Base-by-base conservation (phyloP, 129 eudicot species). In the Chrysanthemum lavandulifolium region DNA sequence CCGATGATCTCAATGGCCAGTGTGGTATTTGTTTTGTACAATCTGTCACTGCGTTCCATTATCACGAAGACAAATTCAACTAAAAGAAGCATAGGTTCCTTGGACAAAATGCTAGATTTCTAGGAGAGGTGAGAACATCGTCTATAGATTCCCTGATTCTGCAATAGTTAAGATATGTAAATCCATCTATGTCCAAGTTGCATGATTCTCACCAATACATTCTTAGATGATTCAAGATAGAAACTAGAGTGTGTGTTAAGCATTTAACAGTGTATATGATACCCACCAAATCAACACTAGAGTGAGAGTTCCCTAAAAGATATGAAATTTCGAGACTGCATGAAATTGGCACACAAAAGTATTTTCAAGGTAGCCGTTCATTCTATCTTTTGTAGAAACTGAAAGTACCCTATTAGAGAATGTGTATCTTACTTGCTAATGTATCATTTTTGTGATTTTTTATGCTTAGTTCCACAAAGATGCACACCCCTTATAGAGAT, bases 91-190 rank as follows among this genome's bases (percentile, higher is more conserved):
- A 96, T 97, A 47, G 93, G 89, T 54, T 90, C 97, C 73, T 85
- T 65, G 27, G 87, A 82, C 56, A 69, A 77, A 76, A 88, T 69
- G 40, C 89, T 93, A 78, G 84, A 94, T 50, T 76, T 82, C 73
- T 83, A 82, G 45, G 85, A 61, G 76, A 90, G 88, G 60, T 84
- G 85, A 73, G 93, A 61, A 78, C 67, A 15, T 84, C 80, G 33
- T 86, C 72, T 69, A 94, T 83, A 33, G 98, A 84, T 73, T 88
- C 89, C 97, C 86, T 87, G 78, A 81, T 83, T 91, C 98, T 94
- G 97, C 86, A 85, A 76, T 69, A 50, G 65, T 65, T 76, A 31
- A 72, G 50, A 5, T 60, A 43, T 43, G 43, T 60, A 31, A 60
- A 60, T 10, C 63, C 65, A 60, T 60, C 65, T 18, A 25, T 11